Evolutionary conservation across 441 rosid species (phyloP), one percentile per base, ranked within the genome.

Genomic region (Breynia disticha): DNA sequence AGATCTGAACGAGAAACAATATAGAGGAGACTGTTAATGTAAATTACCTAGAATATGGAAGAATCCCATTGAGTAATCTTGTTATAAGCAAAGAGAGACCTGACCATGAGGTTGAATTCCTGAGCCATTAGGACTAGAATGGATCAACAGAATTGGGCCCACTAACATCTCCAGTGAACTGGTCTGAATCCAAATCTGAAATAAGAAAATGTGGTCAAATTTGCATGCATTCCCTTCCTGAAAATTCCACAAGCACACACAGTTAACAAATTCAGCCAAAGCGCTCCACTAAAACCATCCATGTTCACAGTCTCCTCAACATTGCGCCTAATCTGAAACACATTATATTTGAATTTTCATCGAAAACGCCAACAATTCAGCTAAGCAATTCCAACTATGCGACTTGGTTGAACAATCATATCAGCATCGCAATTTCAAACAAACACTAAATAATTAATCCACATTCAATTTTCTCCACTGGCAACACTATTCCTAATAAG

Each of bases 191-290:
- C 10, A 3, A 41, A 41, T 15, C 44, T 41, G 44, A 3, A 4
- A 28, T 28, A 28, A 28, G 35, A 28, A 28, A 28, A 28, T 28
- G 35, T 3, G 8, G 35, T 28, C 35, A 28, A 9, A 28, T 28
- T 28, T 9, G 35, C 35, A 28, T 28, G 7, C 35, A 28, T 86
- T 35, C 95, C 87, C 60, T 74, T 82, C 86, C 96, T 87, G 82
- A 61, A 60, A 61, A 53, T 67, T 72, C 48, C 63, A 67, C 35
- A 28, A 28, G 22, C 18, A 41, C 43, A 50, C 13, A 52, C 15
- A 59, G 35, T 37, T 59, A 43, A 69, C 45, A 50, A 28, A 28
- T 61, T 41, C 39, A 55, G 38, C 47, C 58, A 41, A 28, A 9
- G 7, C 35, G 18, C 43, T 50, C 14, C 42, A 47, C 35, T 55